Conservation (phyloP, 2,329 filamentous ascomycete species). For the Alternaria brassicae region DNA sequence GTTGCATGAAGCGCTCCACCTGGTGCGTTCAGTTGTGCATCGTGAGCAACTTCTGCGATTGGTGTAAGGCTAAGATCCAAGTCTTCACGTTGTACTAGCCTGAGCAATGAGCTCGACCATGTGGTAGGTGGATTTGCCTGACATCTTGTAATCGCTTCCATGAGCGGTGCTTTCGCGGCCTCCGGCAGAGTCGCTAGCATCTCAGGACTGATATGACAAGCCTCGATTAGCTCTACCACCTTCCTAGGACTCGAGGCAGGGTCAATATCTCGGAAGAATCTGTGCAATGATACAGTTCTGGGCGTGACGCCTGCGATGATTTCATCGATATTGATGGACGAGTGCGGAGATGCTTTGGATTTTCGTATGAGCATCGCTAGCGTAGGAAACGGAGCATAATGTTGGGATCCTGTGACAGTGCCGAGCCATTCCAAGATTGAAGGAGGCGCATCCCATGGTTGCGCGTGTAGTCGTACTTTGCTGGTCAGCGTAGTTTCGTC, state of each 20-base stretch:
- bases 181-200: slow-evolving; percentile 86
- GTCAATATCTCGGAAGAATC: slow-evolving; percentile 65
- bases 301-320: slow-evolving; percentile 45
- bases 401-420: slow-evolving; percentile 38
- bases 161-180: slow-evolving; percentile 78
- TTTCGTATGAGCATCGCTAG: slow-evolving; percentile 47
- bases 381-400: slow-evolving; percentile 46
- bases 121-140: slow-evolving; percentile 80
- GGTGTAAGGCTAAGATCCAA: slow-evolving; percentile 59
- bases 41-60: slow-evolving; percentile 29
- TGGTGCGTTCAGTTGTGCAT: slow-evolving; percentile 31
- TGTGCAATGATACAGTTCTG: slow-evolving; percentile 72
- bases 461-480: slow-evolving; percentile 35
- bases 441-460: slow-evolving; percentile 58
- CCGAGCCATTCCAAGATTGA: slow-evolving; percentile 64
- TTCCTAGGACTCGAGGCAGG: slow-evolving; percentile 56
- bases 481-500: slow-evolving; percentile 57
- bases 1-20: slow-evolving; percentile 22
- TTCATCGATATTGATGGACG: slow-evolving; percentile 47
- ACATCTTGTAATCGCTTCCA: slow-evolving; percentile 83
- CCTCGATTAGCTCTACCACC: slow-evolving; percentile 76
- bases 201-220: slow-evolving; percentile 69
- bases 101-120: slow-evolving; percentile 75
- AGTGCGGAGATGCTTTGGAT: slow-evolving; percentile 48
- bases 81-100: slow-evolving; percentile 82